Evolutionary conservation across 2,329 filamentous ascomycete species (phyloP), one percentile per base, ranked within the genome.

Genomic region (Dryadomyces quercivorus): DNA sequence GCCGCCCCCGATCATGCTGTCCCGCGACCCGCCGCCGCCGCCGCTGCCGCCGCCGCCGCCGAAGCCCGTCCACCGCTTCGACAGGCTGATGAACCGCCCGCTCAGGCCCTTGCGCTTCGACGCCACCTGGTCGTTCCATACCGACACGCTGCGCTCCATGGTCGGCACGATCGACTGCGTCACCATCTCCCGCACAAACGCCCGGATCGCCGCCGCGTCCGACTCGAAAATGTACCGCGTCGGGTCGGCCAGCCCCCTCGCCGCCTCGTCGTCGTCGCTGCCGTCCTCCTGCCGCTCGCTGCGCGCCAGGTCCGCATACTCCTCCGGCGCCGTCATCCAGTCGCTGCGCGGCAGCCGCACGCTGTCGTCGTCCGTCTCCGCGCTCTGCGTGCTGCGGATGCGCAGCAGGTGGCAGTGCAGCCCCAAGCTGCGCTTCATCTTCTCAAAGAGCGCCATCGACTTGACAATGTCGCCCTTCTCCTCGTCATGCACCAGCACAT

Each of bases 401-500:
- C 94, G 77, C 38, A 98, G 75, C 12, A 98, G 75, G 69, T 98
- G 93, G 65, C 93, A 98, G 69, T 98, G 91, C 50, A 97, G 74
- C 1, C 93, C 93, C 59, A 98, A 88, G 69, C 96, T 89, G n/a
- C 93, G 83, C 70, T 97, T 98, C 94, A 98, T 98, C 68, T 96
- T 89, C 62, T 98, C 93, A 68, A 95, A 98, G 31, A 97, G 75
- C 18, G 83, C 81, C 68, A 92, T 92, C 13, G 91, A 95, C 69
- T 90, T 86, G 42, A 82, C 81, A 58, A 97, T 95, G 65, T 98
- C 91, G 64, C 95, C 92, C 58, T 82, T 83, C 65, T 98, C 93
- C 70, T 98, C 94, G 62, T 98, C 93, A 63, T 98, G 93, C 18
- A 98, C 85, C 45, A 98, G 75, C 16, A 98, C 88, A 69, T 98